Evolutionary conservation across 441 rosid species (phyloP).

Genomic region (Geranium incanum): DNA sequence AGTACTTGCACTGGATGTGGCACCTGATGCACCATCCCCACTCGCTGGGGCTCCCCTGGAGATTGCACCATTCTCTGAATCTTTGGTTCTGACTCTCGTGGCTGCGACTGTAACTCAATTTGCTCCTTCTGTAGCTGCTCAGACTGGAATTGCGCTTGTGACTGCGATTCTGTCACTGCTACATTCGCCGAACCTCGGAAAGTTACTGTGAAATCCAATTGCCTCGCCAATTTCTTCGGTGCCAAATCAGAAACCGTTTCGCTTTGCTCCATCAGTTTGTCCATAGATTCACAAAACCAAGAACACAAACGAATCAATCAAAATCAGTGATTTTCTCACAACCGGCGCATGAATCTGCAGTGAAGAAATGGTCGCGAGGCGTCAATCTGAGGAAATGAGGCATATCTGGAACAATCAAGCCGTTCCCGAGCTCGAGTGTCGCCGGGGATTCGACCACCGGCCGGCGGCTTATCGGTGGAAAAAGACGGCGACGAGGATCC

Average conservation of each 20-base stretch:
- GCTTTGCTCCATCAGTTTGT: constrained; percentile 21
- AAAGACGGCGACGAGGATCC: background rate
- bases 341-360: background rate
- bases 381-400: background rate
- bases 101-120: constrained; percentile 13
- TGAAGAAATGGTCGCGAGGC: background rate
- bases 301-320: background rate
- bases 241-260: constrained; percentile 41
- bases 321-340: background rate
- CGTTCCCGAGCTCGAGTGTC: background rate
- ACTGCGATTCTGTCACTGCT: constrained; percentile 14
- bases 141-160: constrained; percentile 10
- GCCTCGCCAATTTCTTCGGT: constrained; percentile 64
- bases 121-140: background rate
- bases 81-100: constrained; percentile 16
- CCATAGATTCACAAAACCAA: background rate
- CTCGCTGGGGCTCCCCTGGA: constrained; percentile 23
- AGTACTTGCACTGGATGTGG: constrained; percentile 40
- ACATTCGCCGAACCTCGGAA: constrained; percentile 21
- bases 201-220: constrained; percentile 60
- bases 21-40: constrained; percentile 23
- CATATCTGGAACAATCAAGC: background rate
- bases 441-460: background rate
- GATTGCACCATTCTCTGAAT: constrained; percentile 20
- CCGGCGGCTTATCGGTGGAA: background rate